Conservation (phyloP, 768 basidiomycete genomes). For the Tubosaeta sp. region DNA sequence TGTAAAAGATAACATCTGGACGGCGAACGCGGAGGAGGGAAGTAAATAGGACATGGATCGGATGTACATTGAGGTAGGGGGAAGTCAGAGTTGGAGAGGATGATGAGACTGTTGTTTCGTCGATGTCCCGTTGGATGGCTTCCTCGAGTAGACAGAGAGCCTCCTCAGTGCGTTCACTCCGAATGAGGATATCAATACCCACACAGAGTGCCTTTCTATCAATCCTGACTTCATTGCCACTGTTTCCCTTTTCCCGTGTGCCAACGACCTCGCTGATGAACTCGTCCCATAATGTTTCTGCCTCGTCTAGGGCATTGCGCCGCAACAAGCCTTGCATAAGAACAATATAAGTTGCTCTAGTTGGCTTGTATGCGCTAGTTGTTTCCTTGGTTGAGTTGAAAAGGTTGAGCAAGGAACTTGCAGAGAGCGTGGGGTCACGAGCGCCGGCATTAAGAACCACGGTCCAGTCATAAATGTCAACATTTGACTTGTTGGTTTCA, state of each 20-base stretch:
- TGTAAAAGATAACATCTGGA: constrained; percentile 57
- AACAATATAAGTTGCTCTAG: constrained; percentile 48
- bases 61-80: constrained; percentile 21
- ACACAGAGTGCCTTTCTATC: constrained; percentile 47
- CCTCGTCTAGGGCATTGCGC: constrained; percentile 37
- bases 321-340: constrained; percentile 50
- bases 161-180: constrained; percentile 37
- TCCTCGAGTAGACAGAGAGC: constrained; percentile 52
- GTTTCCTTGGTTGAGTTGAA: constrained; percentile 32
- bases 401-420: constrained; percentile 33
- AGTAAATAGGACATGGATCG: constrained; percentile 44
- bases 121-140: constrained; percentile 26
- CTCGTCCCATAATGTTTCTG: constrained; percentile 42
- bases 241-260: not conserved
- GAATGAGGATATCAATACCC: constrained; percentile 48
- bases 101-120: not conserved
- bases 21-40: constrained; percentile 48
- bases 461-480: constrained; percentile 46
- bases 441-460: constrained; percentile 43
- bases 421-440: constrained; percentile 33
- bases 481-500: constrained; percentile 19
- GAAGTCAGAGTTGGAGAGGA: not conserved
- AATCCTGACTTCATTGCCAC: constrained; percentile 22
- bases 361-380: constrained; percentile 35
- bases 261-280: constrained; percentile 24